These are phyloP conservation scores for Leccinum obscurum DNA, from an alignment of 768 basidiomycete species.

Conservation along the genomic window DNA sequence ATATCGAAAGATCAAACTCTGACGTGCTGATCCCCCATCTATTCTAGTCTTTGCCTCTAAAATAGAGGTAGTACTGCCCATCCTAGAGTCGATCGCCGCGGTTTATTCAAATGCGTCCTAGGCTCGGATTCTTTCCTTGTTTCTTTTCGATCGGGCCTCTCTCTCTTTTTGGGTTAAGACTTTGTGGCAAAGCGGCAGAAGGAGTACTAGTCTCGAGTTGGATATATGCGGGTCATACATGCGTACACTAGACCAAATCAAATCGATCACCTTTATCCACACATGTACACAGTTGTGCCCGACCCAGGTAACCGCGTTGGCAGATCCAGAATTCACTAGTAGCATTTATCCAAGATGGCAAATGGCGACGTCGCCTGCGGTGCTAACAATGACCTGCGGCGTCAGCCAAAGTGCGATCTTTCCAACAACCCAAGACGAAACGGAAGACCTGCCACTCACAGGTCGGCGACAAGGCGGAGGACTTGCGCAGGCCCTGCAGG, in stretches of 20 bases:
- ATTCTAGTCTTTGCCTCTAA: conserved; percentile 22
- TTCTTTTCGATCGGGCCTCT: neutral
- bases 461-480: conserved; percentile 24
- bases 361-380: conserved; percentile 28
- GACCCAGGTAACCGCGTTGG: neutral
- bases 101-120: neutral
- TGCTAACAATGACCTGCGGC: conserved; percentile 9
- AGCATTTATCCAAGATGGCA: conserved; percentile 22
- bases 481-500: conserved; percentile 19
- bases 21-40: neutral
- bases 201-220: neutral
- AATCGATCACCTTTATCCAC: neutral
- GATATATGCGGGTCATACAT: neutral
- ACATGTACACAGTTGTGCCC: neutral
- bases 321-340: neutral
- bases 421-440: neutral
- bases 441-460: conserved; percentile 11
- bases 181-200: neutral
- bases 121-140: neutral
- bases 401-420: conserved; percentile 4
- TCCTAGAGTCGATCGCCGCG: conserved; percentile 22
- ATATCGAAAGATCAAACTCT: neutral
- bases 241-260: neutral
- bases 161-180: neutral
- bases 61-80: conserved; percentile 27